Evolutionary conservation across 2,329 filamentous ascomycete genomes (phyloP).

Genomic region (Ophiostoma ulmi): DNA sequence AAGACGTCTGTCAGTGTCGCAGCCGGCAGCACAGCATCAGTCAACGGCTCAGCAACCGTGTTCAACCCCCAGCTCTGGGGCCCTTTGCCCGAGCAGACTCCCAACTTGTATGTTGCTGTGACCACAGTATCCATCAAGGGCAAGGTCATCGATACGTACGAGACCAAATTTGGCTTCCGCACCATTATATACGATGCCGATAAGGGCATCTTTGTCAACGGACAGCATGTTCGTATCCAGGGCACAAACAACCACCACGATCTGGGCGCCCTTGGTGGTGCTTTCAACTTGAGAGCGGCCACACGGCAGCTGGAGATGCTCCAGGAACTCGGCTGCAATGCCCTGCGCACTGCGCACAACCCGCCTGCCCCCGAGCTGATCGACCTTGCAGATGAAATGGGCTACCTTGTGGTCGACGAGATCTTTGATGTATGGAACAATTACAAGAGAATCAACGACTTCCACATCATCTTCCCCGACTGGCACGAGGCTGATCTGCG

Average conservation of each 20-base stretch:
- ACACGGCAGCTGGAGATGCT: constrained; percentile 48
- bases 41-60: constrained; percentile 36
- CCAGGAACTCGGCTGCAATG: constrained; percentile 46
- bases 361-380: constrained; percentile 48
- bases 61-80: constrained; percentile 45
- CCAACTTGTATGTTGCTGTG: constrained; percentile 45
- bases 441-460: constrained; percentile 46
- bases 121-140: constrained; percentile 35
- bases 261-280: constrained; percentile 45
- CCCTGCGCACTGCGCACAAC: constrained; percentile 49
- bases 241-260: constrained; percentile 50
- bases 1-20: constrained; percentile 32
- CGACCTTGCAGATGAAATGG: constrained; percentile 45
- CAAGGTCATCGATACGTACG: constrained; percentile 36
- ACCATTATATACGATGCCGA: constrained; percentile 38
- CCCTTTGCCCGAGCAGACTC: constrained; percentile 41
- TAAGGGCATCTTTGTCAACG: constrained; percentile 45
- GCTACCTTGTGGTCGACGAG: constrained; percentile 50
- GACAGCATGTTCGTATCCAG: constrained; percentile 40
- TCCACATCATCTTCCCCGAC: constrained; percentile 47
- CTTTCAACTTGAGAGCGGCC: constrained; percentile 46
- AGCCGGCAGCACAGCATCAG: constrained; percentile 33
- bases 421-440: constrained; percentile 49
- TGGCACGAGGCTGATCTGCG: constrained; percentile 52
- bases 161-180: constrained; percentile 49